Evolutionary conservation across 331 rosid genomes (phyloP), one percentile per base, ranked within the genome.

Genomic region (Telfairia occidentalis): DNA sequence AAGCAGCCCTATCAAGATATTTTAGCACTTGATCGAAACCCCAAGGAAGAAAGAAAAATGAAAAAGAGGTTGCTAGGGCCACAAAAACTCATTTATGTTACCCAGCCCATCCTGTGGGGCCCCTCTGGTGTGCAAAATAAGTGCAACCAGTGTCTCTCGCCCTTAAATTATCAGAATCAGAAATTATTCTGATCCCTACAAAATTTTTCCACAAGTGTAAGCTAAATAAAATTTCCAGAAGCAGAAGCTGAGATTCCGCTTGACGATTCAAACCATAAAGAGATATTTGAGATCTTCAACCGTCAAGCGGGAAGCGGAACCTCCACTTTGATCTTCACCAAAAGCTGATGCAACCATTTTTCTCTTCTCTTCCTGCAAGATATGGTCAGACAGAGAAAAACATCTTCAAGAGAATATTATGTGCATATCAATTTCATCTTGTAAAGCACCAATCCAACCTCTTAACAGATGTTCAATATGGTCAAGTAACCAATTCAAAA

Each of bases 301-400:
- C 0, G 98, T 95, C 70, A 95, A 87, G 77, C 99, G 96, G 75
- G 93, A 37, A 15, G 81, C 90, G 18, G 96, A 60, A 21, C 86
- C 85, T 5, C 99, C 99, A 28, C 87, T 78, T 38, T 88, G 92
- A 59, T 95, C 99, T 90, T 92, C 99, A 57, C 96, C 97, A 82
- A 95, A 95, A 75, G 99, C 99, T 60, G 97, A 92, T 50, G 97
- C 99, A 58, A 95, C 99, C 97, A 95, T 92, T 83, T 92, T 92
- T 81, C 90, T 85, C 89, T 95, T 95, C 74, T 95, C 97, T 32
- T 92, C 99, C 99, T 95, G 90, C 78, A 81, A 65, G 69, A 77
- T 52, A 81, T 35, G 16, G 50, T 23, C 53, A 74, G 77, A 54
- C 54, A 24, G 30, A 57, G 15, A 28, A 58, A 74, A 50, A 10